phyloP scores from a whole-genome alignment of 1,139 yeast species.

The Arxiozyma bovina region DNA sequence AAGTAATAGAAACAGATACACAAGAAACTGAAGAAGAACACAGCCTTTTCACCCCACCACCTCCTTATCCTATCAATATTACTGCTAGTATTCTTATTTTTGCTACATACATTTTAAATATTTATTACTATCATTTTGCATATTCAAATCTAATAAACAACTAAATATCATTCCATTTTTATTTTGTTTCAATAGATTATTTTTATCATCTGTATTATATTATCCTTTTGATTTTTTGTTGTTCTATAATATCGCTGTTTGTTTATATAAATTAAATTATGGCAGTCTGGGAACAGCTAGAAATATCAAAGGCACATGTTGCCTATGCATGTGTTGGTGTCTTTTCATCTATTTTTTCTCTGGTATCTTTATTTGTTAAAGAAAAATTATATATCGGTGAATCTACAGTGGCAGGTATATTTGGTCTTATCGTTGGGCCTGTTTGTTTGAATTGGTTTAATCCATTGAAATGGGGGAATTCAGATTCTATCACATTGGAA shows the following conservation, averaged over 20 bases:
- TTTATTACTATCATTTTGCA: background rate
- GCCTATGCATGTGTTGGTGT: conserved; percentile 93
- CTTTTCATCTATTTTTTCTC: conserved; percentile 76
- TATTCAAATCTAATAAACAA: background rate
- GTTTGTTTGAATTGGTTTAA: conserved; percentile 84
- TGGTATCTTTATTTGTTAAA: conserved; percentile 84
- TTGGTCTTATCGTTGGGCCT: conserved; percentile 90
- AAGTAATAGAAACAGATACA: too few species aligned
- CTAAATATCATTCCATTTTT: background rate
- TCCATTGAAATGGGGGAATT: conserved; percentile 86
- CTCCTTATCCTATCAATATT: background rate
- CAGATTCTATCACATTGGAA: conserved; percentile 79
- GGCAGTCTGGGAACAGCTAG: conserved; percentile 34
- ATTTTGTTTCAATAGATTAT: background rate
- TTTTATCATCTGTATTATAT: background rate
- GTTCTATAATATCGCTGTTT: background rate
- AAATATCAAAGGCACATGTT: conserved; percentile 58
- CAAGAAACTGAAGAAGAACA: background rate
- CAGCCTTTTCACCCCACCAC: too few species aligned
- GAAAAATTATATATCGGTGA: conserved; percentile 89
- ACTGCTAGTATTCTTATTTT: background rate
- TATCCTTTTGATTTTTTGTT: background rate
- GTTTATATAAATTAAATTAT: background rate
- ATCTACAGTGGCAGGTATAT: conserved; percentile 87
- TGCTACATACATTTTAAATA: background rate